Conservation (phyloP, 768 basidiomycete species). For the Tylopilus cervinicoccineus region DNA sequence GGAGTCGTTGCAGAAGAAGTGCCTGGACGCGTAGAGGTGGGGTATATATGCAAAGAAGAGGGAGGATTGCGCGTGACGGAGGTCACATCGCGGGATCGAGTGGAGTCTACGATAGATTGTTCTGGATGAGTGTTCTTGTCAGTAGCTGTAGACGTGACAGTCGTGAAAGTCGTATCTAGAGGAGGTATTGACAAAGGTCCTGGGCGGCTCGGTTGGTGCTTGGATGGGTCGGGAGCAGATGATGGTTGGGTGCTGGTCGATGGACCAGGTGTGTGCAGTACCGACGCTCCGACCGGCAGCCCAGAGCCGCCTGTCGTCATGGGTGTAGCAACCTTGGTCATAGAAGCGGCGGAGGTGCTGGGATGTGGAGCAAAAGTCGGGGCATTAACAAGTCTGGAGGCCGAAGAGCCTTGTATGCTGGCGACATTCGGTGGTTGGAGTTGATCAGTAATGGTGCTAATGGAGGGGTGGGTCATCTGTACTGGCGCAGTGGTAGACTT, state of each 20-base stretch:
- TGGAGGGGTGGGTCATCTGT: slow-evolving; percentile 7
- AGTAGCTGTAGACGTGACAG: slow-evolving; percentile 10
- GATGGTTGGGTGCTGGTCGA: slow-evolving; percentile 7
- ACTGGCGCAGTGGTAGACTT: slow-evolving; percentile 6
- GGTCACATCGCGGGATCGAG: slow-evolving; percentile 19
- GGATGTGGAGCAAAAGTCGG: slow-evolving; percentile 2
- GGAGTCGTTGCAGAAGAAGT: slow-evolving; percentile 16
- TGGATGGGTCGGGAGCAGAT: slow-evolving; percentile 15
- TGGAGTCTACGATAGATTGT: slow-evolving; percentile 17
- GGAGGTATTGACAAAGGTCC: slow-evolving; percentile 12
- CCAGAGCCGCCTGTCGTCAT: slow-evolving; percentile 3
- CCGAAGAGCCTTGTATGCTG: slow-evolving; percentile 3
- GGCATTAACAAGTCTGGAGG: slow-evolving; percentile 10
- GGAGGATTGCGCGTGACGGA: slow-evolving; percentile 17
- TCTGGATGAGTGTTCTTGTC: slow-evolving; percentile 22
- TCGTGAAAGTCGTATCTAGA: slow-evolving; percentile 10
- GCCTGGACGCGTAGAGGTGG: slow-evolving; percentile 20
- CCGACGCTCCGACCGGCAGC: slow-evolving; percentile 5
- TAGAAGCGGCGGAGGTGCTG: neutral
- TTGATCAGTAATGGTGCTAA: slow-evolving; percentile 2
- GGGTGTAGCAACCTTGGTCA: slow-evolving; percentile 8
- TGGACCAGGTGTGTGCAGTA: slow-evolving; percentile 5
- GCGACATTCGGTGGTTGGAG: slow-evolving; percentile 8
- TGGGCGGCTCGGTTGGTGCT: slow-evolving; percentile 19
- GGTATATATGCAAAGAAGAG: slow-evolving; percentile 22